Evolutionary conservation across 169 alveolate genomes (phyloP).

Genomic region (Plasmodium gallinaceum): DNA sequence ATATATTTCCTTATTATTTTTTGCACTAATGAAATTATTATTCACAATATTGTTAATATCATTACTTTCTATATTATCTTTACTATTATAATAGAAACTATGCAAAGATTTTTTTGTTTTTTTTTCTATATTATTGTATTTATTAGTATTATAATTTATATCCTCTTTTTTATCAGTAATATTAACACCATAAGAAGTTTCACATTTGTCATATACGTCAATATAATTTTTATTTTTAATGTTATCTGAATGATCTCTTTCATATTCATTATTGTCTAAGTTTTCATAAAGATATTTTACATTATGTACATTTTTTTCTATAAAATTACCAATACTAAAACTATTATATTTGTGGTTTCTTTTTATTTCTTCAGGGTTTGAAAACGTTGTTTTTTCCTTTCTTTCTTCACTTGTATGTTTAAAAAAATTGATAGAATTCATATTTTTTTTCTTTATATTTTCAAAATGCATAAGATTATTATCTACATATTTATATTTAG

Average conservation of each 20-base stretch:
- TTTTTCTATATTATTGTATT: too few species aligned
- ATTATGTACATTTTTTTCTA: too few species aligned
- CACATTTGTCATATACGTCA: too few species aligned
- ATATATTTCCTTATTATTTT: conserved; percentile 2
- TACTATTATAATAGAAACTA: background rate
- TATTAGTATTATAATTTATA: too few species aligned
- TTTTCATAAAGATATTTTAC: too few species aligned
- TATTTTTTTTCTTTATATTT: background rate
- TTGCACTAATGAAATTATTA: background rate
- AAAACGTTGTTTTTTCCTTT: background rate
- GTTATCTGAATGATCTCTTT: too few species aligned
- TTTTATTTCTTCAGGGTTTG: background rate
- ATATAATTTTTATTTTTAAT: too few species aligned
- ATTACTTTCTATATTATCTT: background rate
- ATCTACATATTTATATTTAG: background rate
- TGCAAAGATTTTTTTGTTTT: background rate
- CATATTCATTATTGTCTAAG: too few species aligned
- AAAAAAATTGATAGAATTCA: background rate
- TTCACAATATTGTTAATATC: background rate
- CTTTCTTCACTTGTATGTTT: background rate
- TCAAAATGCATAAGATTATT: background rate
- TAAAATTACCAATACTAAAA: background rate
- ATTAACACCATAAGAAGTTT: too few species aligned
- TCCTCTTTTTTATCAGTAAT: too few species aligned
- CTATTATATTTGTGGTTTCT: background rate